These are phyloP conservation scores for Cryphonectria radicalis DNA, from an alignment of 2,329 filamentous ascomycete genomes.

Conservation along the genomic window DNA sequence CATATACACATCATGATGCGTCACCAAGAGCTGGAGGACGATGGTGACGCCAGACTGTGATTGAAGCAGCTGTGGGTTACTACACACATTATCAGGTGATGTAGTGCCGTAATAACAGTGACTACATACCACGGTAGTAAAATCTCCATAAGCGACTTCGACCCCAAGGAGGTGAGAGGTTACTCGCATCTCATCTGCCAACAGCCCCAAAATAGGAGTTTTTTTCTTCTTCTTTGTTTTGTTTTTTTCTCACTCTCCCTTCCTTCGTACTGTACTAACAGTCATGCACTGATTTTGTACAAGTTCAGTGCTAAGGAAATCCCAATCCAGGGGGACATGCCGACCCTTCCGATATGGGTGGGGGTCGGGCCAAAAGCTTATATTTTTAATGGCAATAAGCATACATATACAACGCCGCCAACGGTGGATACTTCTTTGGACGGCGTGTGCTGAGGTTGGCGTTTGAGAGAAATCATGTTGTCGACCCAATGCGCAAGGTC, in stretches of 20 bases:
- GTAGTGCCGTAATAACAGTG: not conserved
- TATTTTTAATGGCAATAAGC: constrained; percentile 23
- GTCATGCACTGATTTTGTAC: not conserved
- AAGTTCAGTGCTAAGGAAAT: not conserved
- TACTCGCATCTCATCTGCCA: too few species aligned
- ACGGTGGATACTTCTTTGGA: not conserved
- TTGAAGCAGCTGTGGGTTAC: not conserved
- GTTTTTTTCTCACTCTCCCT: not conserved
- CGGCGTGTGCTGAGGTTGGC: not conserved
- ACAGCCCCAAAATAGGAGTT: too few species aligned
- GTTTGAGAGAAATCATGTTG: not conserved
- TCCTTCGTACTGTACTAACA: not conserved
- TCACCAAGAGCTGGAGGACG: not conserved
- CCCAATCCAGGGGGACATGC: not conserved
- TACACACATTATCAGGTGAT: not conserved
- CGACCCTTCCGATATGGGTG: not conserved
- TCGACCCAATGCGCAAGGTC: not conserved
- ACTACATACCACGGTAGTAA: not conserved
- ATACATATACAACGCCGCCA: constrained; percentile 2
- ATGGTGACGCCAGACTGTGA: not conserved
- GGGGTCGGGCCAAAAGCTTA: constrained; percentile 12
- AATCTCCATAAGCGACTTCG: constrained; percentile 3
- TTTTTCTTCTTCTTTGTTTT: too few species aligned
- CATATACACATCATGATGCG: not conserved
- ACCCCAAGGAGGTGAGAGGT: too few species aligned